These are phyloP conservation scores for Lonicera japonica DNA, from an alignment of 129 eudicot species.

Conservation along the genomic window DNA sequence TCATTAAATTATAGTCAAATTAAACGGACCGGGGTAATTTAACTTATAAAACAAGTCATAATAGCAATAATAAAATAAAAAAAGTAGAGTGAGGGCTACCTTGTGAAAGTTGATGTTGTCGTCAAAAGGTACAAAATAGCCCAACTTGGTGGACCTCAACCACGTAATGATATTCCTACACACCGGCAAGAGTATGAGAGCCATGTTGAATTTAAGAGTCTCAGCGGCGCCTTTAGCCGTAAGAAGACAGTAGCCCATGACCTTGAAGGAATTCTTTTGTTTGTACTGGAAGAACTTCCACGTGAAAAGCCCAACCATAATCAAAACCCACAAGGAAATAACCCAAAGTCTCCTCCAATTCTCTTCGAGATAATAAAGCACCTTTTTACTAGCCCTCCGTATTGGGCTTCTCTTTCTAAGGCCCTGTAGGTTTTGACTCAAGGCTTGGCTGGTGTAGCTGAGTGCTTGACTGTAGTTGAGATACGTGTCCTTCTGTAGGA, in stretches of 20 bases:
- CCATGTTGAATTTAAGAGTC: constrained; percentile 93
- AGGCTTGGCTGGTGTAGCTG: constrained; percentile 98
- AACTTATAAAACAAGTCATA: not conserved
- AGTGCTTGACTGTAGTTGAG: constrained; percentile 95
- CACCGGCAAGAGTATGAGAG: constrained; percentile 77
- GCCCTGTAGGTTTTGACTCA: constrained; percentile 86
- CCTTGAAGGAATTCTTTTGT: constrained; percentile 60
- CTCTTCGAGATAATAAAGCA: constrained; percentile 62
- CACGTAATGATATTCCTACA: constrained; percentile 94
- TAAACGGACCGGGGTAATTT: not conserved
- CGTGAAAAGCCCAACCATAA: constrained; percentile 67
- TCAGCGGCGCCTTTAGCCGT: constrained; percentile 98
- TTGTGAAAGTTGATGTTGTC: constrained; percentile 99
- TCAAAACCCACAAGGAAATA: constrained; percentile 57
- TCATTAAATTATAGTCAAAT: not conserved
- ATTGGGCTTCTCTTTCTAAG: constrained; percentile 57
- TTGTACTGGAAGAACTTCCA: constrained; percentile 89
- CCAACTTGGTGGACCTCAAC: constrained; percentile 82
- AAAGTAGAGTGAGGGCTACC: constrained; percentile 32
- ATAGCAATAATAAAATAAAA: not conserved
- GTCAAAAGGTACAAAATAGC: constrained; percentile 66
- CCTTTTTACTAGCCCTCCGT: constrained; percentile 51
- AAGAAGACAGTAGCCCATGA: constrained; percentile 92
- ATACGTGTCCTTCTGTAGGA: constrained; percentile 92
- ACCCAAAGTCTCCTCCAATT: constrained; percentile 95